Percentiles rank a stretch among this genome's conserved stretches.
Evolutionary conservation across 345 rosid species (phyloP).

Genomic region (Viola odorata): DNA sequence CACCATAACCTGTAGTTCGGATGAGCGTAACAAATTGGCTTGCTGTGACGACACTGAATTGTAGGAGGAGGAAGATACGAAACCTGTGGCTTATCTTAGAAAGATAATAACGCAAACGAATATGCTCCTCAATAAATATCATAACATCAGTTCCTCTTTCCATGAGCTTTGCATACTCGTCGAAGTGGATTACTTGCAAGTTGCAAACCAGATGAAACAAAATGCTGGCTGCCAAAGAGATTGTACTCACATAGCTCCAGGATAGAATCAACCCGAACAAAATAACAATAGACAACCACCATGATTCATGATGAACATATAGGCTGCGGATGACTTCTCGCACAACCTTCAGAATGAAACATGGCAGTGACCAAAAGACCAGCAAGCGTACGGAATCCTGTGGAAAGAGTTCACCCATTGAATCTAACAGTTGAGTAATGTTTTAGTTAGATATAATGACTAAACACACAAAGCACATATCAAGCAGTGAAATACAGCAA

Average conservation of each 20-base stretch:
- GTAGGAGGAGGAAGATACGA: conserved; percentile 73
- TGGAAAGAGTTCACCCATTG: not conserved
- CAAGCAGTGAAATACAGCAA: too few species aligned
- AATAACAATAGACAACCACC: conserved; percentile 60
- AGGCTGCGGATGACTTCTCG: conserved; percentile 55
- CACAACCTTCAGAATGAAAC: conserved; percentile 54
- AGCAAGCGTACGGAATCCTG: conserved; percentile 66
- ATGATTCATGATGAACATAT: conserved; percentile 46
- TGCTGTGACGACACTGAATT: conserved; percentile 67
- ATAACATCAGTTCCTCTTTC: conserved; percentile 62
- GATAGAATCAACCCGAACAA: conserved; percentile 51
- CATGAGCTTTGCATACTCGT: conserved; percentile 64
- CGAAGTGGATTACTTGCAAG: conserved; percentile 87
- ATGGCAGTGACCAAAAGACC: conserved; percentile 64
- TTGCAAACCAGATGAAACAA: conserved; percentile 86
- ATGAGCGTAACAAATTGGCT: conserved; percentile 72
- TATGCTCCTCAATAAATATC: conserved; percentile 63
- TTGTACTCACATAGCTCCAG: conserved; percentile 68
- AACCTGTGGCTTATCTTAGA: conserved; percentile 97
- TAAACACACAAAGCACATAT: too few species aligned
- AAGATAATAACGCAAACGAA: conserved; percentile 62
- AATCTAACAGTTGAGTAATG: too few species aligned
- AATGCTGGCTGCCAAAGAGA: conserved; percentile 65
- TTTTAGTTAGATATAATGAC: too few species aligned
- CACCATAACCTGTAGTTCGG: conserved; percentile 67